Base-by-base conservation (phyloP, 1,284 basidiomycete species). In the Cutaneotrichosporon spelunceum region DNA sequence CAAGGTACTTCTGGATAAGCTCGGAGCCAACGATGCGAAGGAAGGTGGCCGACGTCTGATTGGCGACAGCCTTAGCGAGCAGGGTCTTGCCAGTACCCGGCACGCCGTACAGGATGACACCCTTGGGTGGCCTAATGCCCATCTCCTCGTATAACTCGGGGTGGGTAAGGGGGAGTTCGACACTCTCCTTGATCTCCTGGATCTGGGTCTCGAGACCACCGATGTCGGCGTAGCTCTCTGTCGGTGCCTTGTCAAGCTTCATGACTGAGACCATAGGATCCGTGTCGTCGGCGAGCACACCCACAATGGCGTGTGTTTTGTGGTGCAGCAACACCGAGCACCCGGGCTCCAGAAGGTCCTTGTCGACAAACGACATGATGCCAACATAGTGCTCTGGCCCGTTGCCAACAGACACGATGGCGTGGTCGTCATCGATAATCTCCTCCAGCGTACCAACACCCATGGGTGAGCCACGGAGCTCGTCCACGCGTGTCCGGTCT, bases 381-480 rank as follows among this genome's bases (percentile, higher is more conserved):
- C 92, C 89, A 68, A 99, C 96, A 77, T 99, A 99, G 80, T 89
- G 94, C 78, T 99, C 96, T 33, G 95, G 94, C 2, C 96, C 95
- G 44, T 91, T 92, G 21, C 92, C 87, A 11, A 91, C 91, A 78
- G 91, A 94, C 72, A 99, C 89, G 78, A 99, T 98, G 23, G 96
- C 95, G 78, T 99, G 96, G 84, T 99, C 96, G 81, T 99, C 96
- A 83, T 99, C 96, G 74, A 99, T 96, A 71, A 99, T 98, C 81
- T 99, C 96, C 81, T 99, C 96, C 71, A 99, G 83, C 0, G 93
- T 92, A 39, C 96, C 96, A 57, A 99, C 93, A 14, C 88, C 90
- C 92, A 99, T 97, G 7, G 96, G 96, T 56, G 87, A 90, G 23
- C 96, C 96, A 54, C 96, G 86, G 56, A 99, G 81, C 77, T 96